Evolutionary conservation across 257 asterid species (phyloP).

Genomic region (Fraxinus americana): DNA sequence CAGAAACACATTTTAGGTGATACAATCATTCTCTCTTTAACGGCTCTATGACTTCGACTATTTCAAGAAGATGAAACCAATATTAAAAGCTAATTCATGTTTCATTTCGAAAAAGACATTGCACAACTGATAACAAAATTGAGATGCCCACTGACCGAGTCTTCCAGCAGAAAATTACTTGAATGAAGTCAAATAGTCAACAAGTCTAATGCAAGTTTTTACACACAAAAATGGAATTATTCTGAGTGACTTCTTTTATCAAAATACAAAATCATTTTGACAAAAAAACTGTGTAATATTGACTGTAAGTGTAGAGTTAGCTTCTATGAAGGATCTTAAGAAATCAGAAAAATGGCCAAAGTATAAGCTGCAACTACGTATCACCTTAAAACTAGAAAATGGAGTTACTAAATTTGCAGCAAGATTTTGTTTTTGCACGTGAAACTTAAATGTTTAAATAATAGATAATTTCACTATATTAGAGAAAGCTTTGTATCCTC

Average conservation of each 20-base stretch:
- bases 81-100: background rate
- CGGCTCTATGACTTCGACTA: background rate
- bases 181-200: background rate
- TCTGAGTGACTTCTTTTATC: background rate
- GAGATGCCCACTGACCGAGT: background rate
- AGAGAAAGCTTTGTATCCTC: background rate
- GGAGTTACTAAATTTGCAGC: background rate
- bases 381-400: background rate
- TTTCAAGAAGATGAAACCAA: background rate
- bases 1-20: background rate
- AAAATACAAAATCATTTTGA: background rate
- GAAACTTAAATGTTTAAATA: background rate
- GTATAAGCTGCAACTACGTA: background rate
- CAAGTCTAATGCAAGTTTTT: background rate
- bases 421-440: background rate
- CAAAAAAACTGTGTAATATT: background rate
- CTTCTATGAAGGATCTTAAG: background rate
- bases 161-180: background rate
- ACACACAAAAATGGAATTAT: background rate
- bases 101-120: background rate
- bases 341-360: background rate
- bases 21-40: background rate
- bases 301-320: background rate
- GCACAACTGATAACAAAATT: background rate
- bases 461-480: no score